phyloP scores from a whole-genome alignment of 192 early-diverging fungal species.

The Mortierella claussenii region DNA sequence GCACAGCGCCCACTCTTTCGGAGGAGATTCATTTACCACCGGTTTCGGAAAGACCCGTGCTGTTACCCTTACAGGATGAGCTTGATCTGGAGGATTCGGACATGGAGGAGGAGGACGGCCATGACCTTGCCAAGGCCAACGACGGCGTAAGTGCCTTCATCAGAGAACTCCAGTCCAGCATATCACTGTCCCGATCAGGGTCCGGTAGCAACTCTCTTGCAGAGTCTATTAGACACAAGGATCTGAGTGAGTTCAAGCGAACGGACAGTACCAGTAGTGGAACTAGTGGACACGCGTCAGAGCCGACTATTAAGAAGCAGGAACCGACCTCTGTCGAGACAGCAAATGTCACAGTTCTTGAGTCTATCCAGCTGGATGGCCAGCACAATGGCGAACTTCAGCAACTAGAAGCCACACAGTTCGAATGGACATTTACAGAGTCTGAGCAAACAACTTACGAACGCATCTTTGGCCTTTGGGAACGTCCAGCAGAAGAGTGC shows the following conservation, averaged over 20 bases:
- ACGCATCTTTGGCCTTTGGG: conserved; percentile 43
- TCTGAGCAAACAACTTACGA: conserved; percentile 34
- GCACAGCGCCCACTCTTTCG: conserved; percentile 26
- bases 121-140: background rate
- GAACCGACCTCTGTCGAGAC: background rate
- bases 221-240: background rate
- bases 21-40: conserved; percentile 17
- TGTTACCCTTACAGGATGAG: background rate
- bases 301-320: no score
- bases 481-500: conserved; percentile 46
- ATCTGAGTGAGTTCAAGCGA: background rate
- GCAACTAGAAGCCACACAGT: conserved; percentile 30
- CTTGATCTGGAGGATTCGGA: background rate
- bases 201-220: conserved; percentile 6
- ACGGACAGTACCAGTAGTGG: conserved; percentile 35
- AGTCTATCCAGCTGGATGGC: background rate
- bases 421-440: conserved; percentile 51
- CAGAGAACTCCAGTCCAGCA: conserved; percentile 40
- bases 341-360: background rate
- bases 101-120: conserved; percentile 8
- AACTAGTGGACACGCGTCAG: conserved; percentile 4
- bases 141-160: conserved; percentile 36
- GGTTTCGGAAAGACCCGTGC: background rate
- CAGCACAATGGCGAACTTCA: conserved; percentile 10
- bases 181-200: conserved; percentile 10